Evolutionary conservation across 371 early-diverging fungal genomes (phyloP).

Genomic region (Batrachochytrium dendrobatidis): DNA sequence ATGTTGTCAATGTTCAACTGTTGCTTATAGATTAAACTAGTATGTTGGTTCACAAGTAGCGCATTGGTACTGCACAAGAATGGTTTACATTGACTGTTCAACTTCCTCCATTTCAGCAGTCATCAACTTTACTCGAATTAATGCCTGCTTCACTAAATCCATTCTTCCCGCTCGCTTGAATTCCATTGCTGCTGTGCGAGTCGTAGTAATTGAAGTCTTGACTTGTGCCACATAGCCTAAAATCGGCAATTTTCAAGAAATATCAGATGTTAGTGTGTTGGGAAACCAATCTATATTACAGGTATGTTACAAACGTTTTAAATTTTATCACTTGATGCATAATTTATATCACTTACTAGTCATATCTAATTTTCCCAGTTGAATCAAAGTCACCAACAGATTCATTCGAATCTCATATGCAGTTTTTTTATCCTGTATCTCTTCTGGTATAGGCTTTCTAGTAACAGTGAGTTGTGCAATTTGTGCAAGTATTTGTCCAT

Average conservation of each 20-base stretch:
- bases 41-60: too few relatives aligned
- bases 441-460: constrained; percentile 45
- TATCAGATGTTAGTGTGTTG: too few relatives aligned
- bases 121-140: constrained; percentile 70
- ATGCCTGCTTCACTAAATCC: constrained; percentile 61
- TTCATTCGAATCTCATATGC: constrained; percentile 73
- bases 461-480: constrained; percentile 41
- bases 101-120: constrained; percentile 71
- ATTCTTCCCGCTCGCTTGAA: constrained; percentile 59
- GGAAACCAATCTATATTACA: constrained; percentile 1
- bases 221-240: constrained; percentile 39
- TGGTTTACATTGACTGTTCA: constrained; percentile 36
- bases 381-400: constrained; percentile 69
- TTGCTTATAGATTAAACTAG: too few relatives aligned
- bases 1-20: too few relatives aligned
- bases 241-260: background rate
- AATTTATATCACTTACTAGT: constrained; percentile 27
- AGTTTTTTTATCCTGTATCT: constrained; percentile 55
- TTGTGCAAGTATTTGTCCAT: constrained; percentile 38
- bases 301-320: too few relatives aligned
- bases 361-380: constrained; percentile 71
- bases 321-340: too few relatives aligned
- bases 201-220: constrained; percentile 50
- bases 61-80: too few relatives aligned
- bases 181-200: constrained; percentile 57